Base-by-base conservation (phyloP, 768 basidiomycete species). In the Omphalotus guepiniiformis region DNA sequence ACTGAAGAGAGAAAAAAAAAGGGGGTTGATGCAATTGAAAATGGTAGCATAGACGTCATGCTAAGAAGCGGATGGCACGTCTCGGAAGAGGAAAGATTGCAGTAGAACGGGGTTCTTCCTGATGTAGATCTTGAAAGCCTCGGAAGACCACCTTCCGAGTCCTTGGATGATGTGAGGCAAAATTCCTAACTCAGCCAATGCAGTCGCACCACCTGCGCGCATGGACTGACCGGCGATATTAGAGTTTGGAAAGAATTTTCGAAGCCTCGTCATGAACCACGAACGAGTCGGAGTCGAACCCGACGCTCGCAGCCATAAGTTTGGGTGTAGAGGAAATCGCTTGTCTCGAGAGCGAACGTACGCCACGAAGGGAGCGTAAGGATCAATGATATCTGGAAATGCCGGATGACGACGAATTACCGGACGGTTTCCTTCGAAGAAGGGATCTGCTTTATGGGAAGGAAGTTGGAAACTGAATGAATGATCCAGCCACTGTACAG, bases 201-300 rank as follows among this genome's bases (percentile, higher is more conserved):
- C 48, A 1, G 67, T 68, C 0, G 67, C 64, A 13, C 65, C 64
- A 7, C 67, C 65, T 3, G 64, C 42, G 30, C 64, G 63, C 16
- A 64, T 5, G 3, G 63, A 64, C 40, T 67, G 66, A 4, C 64
- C 66, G 13, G 50, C 41, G 18, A 54, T 18, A 28, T 43, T 25
- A 7, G 44, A 30, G 37, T 48, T 32, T 5, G 56, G 49, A 39
- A 61, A 49, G 29, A 51, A 22, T 5, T 19, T 4, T 4, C 49
- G 48, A 7, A 67, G 32, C 6, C 58, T 49, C 4, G 19, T 23
- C 9, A 56, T 32, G 51, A 67, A 67, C 67, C 67, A 69, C 1
- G 39, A 4, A 9, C 58, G 49, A 0, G 59, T 63, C 0, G 68
- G 68, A 0, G 62, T 39, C 4, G 41, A 11, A 2, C 65, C 61